Conservation (phyloP, 176 grass and related monocot species). For the Oryza glumipatula region DNA sequence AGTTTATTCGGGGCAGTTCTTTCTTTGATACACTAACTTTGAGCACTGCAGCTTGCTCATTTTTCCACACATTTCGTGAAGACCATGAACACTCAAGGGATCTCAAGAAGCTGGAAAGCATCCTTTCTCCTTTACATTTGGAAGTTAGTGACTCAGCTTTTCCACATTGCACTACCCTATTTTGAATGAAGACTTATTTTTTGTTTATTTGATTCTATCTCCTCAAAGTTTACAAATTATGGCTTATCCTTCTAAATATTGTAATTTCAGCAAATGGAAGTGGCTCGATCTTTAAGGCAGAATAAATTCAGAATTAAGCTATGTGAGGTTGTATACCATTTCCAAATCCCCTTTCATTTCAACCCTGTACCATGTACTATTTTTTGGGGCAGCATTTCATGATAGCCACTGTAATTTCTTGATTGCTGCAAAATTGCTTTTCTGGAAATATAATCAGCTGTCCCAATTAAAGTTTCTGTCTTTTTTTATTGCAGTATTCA, state of each 20-base stretch:
- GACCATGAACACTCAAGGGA: slow-evolving; percentile 94
- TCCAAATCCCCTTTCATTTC: slow-evolving; percentile 17
- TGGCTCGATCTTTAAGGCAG: slow-evolving; percentile 75
- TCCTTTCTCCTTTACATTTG: slow-evolving; percentile 91
- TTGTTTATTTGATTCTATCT: slow-evolving; percentile 22
- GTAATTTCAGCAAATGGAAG: slow-evolving; percentile 81
- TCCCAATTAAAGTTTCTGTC: slow-evolving; percentile 4
- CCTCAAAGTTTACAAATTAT: slow-evolving; percentile 21
- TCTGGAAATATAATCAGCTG: slow-evolving; percentile 8
- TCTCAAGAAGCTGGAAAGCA: slow-evolving; percentile 89
- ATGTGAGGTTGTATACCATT: slow-evolving; percentile 63
- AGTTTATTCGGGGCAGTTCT: slow-evolving; percentile 8
- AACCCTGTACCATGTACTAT: neutral
- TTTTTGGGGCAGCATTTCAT: neutral
- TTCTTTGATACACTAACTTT: slow-evolving; percentile 20
- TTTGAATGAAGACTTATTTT: slow-evolving; percentile 18
- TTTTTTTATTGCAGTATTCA: slow-evolving; percentile 71
- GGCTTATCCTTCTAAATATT: slow-evolving; percentile 19
- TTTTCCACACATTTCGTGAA: slow-evolving; percentile 92
- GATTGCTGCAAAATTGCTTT: slow-evolving; percentile 26
- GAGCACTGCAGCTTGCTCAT: slow-evolving; percentile 66
- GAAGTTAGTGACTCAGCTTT: slow-evolving; percentile 57
- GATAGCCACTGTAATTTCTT: slow-evolving; percentile 13
- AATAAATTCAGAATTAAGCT: slow-evolving; percentile 95
- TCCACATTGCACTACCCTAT: slow-evolving; percentile 10